Conservation (phyloP, 106 monocot genomes). For the Platanthera guangdongensis region DNA sequence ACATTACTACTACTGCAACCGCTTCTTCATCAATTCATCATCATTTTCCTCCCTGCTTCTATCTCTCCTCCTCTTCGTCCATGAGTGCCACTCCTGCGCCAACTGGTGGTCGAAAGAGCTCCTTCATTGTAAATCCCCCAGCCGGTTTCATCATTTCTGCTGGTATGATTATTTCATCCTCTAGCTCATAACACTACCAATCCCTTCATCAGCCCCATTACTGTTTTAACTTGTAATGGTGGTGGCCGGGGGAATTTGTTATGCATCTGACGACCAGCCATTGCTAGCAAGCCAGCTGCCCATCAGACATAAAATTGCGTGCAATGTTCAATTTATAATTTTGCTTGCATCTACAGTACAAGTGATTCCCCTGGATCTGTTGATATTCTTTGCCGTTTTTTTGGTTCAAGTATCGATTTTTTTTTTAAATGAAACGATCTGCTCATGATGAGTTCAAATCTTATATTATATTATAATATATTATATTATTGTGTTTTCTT, state of each 20-base stretch:
- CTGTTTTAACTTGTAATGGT: not conserved
- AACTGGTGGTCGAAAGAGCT: not conserved
- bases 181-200: not conserved
- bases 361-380: not conserved
- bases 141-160: not conserved
- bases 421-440: too few relatives aligned
- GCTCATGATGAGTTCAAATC: too few relatives aligned
- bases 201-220: not conserved
- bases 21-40: too few relatives aligned
- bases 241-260: not conserved
- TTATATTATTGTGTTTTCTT: too few relatives aligned
- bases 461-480: too few relatives aligned
- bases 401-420: not conserved
- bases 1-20: not conserved
- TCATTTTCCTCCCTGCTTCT: not conserved
- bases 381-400: not conserved
- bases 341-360: conserved; percentile 1
- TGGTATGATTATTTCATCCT: not conserved
- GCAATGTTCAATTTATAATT: not conserved
- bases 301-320: conserved; percentile 6
- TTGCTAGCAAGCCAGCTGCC: not conserved
- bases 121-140: not conserved
- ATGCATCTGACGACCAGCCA: not conserved
- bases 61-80: not conserved
- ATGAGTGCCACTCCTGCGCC: not conserved